These are phyloP conservation scores for Mrakiaceae sp. DNA, from an alignment of 1,284 basidiomycete genomes.

Conservation along the genomic window DNA sequence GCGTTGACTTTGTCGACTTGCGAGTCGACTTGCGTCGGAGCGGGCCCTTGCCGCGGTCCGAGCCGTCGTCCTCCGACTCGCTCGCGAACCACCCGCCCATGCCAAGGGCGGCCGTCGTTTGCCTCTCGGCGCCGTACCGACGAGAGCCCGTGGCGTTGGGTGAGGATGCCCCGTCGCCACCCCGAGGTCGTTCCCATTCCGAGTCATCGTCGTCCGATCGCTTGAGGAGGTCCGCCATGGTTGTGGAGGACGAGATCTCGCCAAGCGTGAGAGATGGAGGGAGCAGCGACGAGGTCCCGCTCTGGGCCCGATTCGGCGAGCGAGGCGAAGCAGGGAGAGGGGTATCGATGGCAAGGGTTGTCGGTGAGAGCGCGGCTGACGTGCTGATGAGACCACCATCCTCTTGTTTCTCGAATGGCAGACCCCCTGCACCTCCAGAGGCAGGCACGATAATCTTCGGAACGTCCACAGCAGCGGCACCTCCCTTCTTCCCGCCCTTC, in stretches of 20 bases:
- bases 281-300: not conserved
- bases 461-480: not conserved
- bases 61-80: not conserved
- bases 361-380: not conserved
- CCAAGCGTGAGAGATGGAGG: constrained; percentile 1
- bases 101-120: not conserved
- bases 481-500: not conserved
- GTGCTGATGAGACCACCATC: not conserved
- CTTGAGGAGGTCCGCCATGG: not conserved
- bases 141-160: not conserved
- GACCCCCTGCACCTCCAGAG: not conserved
- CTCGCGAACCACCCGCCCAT: constrained; percentile 7
- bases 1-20: too few species aligned
- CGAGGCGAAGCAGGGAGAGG: not conserved
- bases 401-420: not conserved
- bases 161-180: not conserved
- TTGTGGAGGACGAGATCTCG: not conserved
- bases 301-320: not conserved
- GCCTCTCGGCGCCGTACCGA: not conserved
- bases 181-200: not conserved
- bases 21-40: too few species aligned
- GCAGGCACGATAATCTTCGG: not conserved
- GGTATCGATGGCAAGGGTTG: constrained; percentile 1
- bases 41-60: too few species aligned
- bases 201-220: not conserved